A percentile compares a stretch with the other conserved stretches of the same genome.
Conservation (phyloP, 1,284 basidiomycete genomes). For the Trichosporon coremiiforme region DNA sequence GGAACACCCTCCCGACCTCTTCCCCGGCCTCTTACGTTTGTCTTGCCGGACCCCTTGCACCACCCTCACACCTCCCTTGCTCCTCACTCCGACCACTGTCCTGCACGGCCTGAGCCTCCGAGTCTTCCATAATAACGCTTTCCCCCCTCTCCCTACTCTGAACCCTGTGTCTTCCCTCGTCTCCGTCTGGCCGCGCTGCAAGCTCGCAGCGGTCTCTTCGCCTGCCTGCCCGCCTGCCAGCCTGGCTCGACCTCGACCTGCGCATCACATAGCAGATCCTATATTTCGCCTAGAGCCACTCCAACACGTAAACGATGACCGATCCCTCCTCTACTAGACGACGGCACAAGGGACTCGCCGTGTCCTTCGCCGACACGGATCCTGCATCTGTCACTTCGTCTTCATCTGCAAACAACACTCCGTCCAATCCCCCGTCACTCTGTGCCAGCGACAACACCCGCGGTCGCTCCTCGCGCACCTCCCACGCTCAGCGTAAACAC, state of each 20-base stretch:
- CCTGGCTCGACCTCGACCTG: background rate
- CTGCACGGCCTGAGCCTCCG: background rate
- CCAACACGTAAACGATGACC: constrained; percentile 12
- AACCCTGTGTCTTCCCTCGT: background rate
- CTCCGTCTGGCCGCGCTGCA: background rate
- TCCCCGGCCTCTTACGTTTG: constrained; percentile 9
- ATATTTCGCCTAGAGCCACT: background rate
- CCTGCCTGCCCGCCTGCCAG: background rate
- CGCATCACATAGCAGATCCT: background rate
- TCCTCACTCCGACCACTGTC: background rate
- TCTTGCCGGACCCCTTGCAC: constrained; percentile 4
- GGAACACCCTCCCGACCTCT: background rate
- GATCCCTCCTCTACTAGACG: background rate
- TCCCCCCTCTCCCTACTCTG: background rate
- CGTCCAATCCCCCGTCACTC: background rate
- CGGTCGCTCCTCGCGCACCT: background rate
- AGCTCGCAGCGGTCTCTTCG: background rate
- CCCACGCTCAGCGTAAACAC: background rate
- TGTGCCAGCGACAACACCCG: background rate
- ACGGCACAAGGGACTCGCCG: constrained; percentile 13
- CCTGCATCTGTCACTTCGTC: background rate
- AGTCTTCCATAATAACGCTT: background rate
- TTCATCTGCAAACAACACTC: constrained; percentile 2
- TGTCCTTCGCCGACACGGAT: background rate
- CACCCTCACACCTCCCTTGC: background rate